phyloP scores from a whole-genome alignment of 768 basidiomycete species.

The Lactifluus echinatus region DNA sequence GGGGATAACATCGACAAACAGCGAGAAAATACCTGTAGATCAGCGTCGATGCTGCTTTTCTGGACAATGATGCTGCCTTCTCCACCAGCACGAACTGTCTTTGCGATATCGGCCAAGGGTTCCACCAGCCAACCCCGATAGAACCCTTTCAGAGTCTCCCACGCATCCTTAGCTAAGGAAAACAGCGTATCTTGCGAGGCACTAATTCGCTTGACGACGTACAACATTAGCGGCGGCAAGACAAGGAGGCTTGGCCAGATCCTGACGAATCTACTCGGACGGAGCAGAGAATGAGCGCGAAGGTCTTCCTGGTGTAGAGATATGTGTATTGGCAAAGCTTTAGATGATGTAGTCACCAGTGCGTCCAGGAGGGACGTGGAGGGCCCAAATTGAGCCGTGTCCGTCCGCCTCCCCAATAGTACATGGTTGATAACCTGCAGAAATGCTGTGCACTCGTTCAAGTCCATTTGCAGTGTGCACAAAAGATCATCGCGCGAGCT shows the following conservation, averaged over 20 bases:
- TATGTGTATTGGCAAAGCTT: slow-evolving; percentile 17
- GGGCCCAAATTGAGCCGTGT: slow-evolving; percentile 1
- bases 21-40: slow-evolving; percentile 55
- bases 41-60: slow-evolving; percentile 74
- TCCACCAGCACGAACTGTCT: slow-evolving; percentile 76
- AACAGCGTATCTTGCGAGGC: slow-evolving; percentile 49
- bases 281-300: slow-evolving; percentile 36
- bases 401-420: slow-evolving; percentile 6
- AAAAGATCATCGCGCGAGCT: slow-evolving; percentile 42
- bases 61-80: slow-evolving; percentile 70
- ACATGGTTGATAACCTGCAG: slow-evolving; percentile 10
- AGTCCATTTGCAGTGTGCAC: slow-evolving; percentile 24
- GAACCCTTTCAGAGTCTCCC: slow-evolving; percentile 65
- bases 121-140: slow-evolving; percentile 78
- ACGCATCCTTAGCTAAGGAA: slow-evolving; percentile 48
- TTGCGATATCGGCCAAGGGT: slow-evolving; percentile 71
- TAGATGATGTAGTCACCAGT: slow-evolving; percentile 5
- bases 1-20: not conserved
- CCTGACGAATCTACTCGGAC: slow-evolving; percentile 60
- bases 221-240: slow-evolving; percentile 58
- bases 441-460: slow-evolving; percentile 12
- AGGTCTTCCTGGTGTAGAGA: slow-evolving; percentile 21
- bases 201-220: slow-evolving; percentile 43
- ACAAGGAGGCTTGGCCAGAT: slow-evolving; percentile 80
- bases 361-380: not conserved